Base-by-base conservation (phyloP, 179 eudicot genomes). In the Heliamphora pulchella region DNA sequence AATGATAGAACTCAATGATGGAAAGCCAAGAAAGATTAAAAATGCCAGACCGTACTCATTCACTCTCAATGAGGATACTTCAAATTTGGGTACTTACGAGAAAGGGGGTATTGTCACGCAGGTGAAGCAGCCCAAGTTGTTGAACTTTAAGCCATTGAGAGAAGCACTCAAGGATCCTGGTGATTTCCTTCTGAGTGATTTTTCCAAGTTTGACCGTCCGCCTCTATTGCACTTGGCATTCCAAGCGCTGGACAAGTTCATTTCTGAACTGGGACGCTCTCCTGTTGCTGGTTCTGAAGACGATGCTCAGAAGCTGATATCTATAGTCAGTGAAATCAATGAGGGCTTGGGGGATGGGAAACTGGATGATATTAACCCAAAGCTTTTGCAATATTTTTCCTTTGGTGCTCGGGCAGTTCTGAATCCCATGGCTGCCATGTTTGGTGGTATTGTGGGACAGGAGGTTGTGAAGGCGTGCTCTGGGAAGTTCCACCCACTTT, bases 381-480 rank as follows among this genome's bases (percentile, higher is more conserved):
- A 90, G 57, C 79, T 95, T 77, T 83, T 96, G 63, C 90, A 87
- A 4, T 85, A 86, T 77, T 96, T 96, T 82, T 92, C 99, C 31
- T 92, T 84, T 82, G 98, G 99, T 79, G 88, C 98, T 61, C 90
- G 88, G 53, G 98, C 98, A 44, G 98, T 94, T 48, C 89, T 96
- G 77, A 96, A 92, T 87, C 99, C 98, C 79, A 92, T 96, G 97
- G 98, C 99, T 88, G 98, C 99, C 43, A 94, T 96, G 96, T 96
- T 96, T 85, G 99, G 99, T 77, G 99, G 99, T 77, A 89, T 96
- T 83, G 98, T 96, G 78, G 99, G 97, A 44, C 99, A 96, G 83
- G 99, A 96, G 86, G 96, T 92, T 75, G 71, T 96, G 75, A 96
- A 96, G 87, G 99, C 99, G 1, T 96, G 99, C 90, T 92, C 99